Conservation (phyloP, 139 green algal genomes). For the Yamagishiella unicocca region DNA sequence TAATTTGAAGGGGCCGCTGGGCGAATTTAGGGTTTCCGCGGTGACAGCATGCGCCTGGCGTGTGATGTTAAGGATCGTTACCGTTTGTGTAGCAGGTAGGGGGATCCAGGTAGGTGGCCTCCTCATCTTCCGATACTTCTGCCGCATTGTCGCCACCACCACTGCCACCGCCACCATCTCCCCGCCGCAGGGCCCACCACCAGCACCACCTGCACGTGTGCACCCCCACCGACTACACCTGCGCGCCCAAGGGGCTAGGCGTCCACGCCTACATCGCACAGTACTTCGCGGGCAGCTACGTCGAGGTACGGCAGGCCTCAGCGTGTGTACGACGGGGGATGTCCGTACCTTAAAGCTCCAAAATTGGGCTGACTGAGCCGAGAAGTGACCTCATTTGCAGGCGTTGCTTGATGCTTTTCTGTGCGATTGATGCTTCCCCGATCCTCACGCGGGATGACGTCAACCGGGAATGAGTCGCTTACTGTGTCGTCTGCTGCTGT, state of each 20-base stretch:
- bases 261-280: not conserved
- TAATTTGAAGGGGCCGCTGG: too few relatives aligned
- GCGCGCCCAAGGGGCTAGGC: not conserved
- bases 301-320: not conserved
- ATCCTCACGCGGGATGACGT: too few relatives aligned
- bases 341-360: too few relatives aligned
- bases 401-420: too few relatives aligned
- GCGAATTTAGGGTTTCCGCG: too few relatives aligned
- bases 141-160: not conserved
- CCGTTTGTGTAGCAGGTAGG: too few relatives aligned
- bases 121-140: not conserved
- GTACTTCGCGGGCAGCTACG: conserved; percentile 7
- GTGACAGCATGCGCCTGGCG: not conserved
- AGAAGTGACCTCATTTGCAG: too few relatives aligned
- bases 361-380: too few relatives aligned
- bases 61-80: not conserved
- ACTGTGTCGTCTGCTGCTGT: not conserved
- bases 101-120: not conserved
- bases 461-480: too few relatives aligned
- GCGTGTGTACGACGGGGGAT: too few relatives aligned
- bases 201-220: conserved; percentile 32
- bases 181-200: conserved; percentile 2
- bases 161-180: not conserved
- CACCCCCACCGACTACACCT: conserved; percentile 24
- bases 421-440: too few relatives aligned